Evolutionary conservation across 495 filamentous ascomycete genomes (phyloP), one percentile per base, ranked within the genome.

Genomic region (Penicillium fimorum): DNA sequence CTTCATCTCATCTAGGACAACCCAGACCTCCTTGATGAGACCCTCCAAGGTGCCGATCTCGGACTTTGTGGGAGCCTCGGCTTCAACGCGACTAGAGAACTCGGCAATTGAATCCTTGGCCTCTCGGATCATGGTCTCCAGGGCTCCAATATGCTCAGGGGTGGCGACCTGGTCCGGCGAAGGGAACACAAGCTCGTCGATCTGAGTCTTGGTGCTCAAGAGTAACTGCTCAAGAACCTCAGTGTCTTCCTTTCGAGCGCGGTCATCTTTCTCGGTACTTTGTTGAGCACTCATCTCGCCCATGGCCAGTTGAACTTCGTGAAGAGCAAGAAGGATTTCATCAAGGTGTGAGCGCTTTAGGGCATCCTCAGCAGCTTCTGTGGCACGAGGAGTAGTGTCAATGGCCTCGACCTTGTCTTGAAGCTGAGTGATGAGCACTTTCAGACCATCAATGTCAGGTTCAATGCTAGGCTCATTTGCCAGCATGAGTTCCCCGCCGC

Each of bases 201-300:
- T 76, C 47, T 87, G 85, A 10, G 86, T 81, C 61, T 95, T 96
- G 18, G 89, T 90, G 65, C 91, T 92, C 46, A 86, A 82, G 22
- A 97, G 81, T 44, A 97, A 80, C 0, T 86, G 91, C 68, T 96
- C 91, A 53, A 97, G 91, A n/a, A 87, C 89, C 55, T 91, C 84
- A 3, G 88, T 88, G 60, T 96, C 91, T 55, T 93, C 88, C 65
- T 82, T 85, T 24, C 78, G 80, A 22, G 84, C 84, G 37, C 50
- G 77, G 63, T 52, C 72, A 56, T 64, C 66, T 35, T 76, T 66
- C 13, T 68, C 62, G 8, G 48, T 69, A 41, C 59, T 75, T 5
- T 20, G 12, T 33, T 43, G 50, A 43, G 70, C 59, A 37, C 70
- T 66, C 25, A 84, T 65, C 6, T 74, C 74, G 4, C 71, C 65